phyloP scores from a whole-genome alignment of 1,284 basidiomycete genomes.

The Sanghuangporus sanghuang region DNA sequence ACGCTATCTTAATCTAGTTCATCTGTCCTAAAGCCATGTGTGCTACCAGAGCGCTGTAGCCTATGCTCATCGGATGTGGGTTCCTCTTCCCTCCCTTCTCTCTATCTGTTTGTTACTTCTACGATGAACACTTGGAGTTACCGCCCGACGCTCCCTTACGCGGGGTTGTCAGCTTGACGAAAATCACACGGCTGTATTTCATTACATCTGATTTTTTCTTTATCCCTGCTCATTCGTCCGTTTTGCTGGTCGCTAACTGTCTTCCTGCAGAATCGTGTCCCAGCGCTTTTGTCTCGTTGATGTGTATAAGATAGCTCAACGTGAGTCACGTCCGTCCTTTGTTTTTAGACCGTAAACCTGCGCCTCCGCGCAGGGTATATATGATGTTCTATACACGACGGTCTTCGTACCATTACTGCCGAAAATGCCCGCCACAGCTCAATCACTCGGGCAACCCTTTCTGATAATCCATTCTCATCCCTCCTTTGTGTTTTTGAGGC shows the following conservation, averaged over 20 bases:
- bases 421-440: conserved; percentile 90
- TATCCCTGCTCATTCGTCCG: conserved; percentile 1
- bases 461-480: conserved; percentile 41
- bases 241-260: not conserved
- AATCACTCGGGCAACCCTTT: conserved; percentile 69
- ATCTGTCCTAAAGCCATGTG: no score
- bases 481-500: not conserved
- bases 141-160: conserved; percentile 55
- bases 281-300: not conserved
- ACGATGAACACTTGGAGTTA: conserved; percentile 69
- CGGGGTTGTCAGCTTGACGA: conserved; percentile 48
- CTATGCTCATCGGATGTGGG: no score
- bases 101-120: conserved; percentile 11
- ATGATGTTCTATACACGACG: conserved; percentile 75
- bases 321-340: not conserved
- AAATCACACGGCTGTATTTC: conserved; percentile 73
- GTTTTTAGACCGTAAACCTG: not conserved
- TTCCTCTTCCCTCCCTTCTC: not conserved
- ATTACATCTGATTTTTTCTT: conserved; percentile 38
- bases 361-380: not conserved
- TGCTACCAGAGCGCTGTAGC: no score
- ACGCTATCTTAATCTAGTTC: not conserved
- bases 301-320: not conserved
- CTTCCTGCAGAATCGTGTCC: not conserved
- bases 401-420: conserved; percentile 78